Evolutionary conservation across 2,329 filamentous ascomycete genomes (phyloP).

Genomic region (Fusarium penzigii): DNA sequence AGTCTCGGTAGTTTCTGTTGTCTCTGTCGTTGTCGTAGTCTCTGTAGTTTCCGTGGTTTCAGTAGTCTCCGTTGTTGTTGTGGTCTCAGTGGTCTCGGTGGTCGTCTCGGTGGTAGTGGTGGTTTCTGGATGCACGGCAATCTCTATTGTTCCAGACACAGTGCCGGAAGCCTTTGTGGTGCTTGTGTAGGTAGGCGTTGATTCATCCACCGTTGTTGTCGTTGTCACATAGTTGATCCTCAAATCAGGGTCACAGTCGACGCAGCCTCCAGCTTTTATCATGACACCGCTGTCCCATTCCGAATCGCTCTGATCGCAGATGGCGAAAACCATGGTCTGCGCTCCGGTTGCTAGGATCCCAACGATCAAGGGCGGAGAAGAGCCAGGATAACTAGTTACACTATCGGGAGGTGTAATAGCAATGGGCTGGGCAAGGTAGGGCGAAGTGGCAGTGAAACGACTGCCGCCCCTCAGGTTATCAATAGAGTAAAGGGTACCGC

Average conservation of each 20-base stretch:
- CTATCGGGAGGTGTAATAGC: constrained; percentile 10
- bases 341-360: not conserved
- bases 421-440: not conserved
- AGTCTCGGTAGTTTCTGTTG: not conserved
- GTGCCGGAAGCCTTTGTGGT: constrained; percentile 16
- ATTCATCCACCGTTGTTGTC: constrained; percentile 1
- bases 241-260: constrained; percentile 2
- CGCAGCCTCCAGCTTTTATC: constrained; percentile 5
- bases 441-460: not conserved
- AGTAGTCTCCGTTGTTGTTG: not conserved
- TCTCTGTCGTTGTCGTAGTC: not conserved
- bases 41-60: not conserved
- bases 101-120: constrained; percentile 4
- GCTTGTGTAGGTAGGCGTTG: constrained; percentile 2
- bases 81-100: not conserved
- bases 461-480: constrained; percentile 7
- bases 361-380: constrained; percentile 8
- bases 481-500: not conserved
- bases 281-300: constrained; percentile 9
- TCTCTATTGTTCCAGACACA: constrained; percentile 13
- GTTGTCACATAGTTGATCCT: constrained; percentile 4
- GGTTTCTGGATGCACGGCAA: not conserved
- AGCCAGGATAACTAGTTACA: constrained; percentile 9
- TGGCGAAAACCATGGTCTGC: constrained; percentile 6
- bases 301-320: constrained; percentile 10